A percentile compares a stretch with the other conserved stretches of the same genome.
Conservation (phyloP, 805 yeast genomes). For the Candida berthetii region DNA sequence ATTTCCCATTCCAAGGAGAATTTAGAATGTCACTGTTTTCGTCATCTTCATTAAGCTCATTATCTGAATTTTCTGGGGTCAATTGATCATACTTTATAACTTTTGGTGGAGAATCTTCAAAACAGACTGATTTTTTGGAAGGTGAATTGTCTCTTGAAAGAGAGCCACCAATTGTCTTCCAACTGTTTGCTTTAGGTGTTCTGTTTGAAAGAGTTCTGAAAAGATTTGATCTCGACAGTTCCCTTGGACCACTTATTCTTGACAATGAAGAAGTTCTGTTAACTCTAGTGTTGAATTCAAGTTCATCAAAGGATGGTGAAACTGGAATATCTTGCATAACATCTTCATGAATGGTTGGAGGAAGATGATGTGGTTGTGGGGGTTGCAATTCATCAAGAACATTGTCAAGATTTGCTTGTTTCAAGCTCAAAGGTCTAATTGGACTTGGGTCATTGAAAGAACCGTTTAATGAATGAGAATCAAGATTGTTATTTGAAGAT, state of each 20-base stretch:
- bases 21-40: constrained; percentile 8
- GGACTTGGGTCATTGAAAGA: constrained; percentile 14
- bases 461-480: background rate
- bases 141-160: constrained; percentile 21
- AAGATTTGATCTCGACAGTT: constrained; percentile 14
- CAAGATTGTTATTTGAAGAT: background rate
- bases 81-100: constrained; percentile 26
- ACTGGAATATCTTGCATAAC: constrained; percentile 18
- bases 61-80: constrained; percentile 18
- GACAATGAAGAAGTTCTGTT: constrained; percentile 21
- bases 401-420: constrained; percentile 4
- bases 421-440: constrained; percentile 20
- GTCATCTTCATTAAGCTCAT: constrained; percentile 16
- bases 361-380: constrained; percentile 16
- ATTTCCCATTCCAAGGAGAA: constrained; percentile 13
- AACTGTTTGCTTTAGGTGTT: constrained; percentile 10
- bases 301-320: constrained; percentile 24
- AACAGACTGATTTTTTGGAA: constrained; percentile 30
- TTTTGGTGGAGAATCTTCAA: constrained; percentile 32
- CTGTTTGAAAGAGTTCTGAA: constrained; percentile 13
- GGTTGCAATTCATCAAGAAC: background rate
- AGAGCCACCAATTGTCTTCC: constrained; percentile 3
- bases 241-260: constrained; percentile 23
- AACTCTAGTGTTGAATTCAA: constrained; percentile 23
- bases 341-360: constrained; percentile 8